Conservation (phyloP, 768 basidiomycete species). For the Amanita phalloides region DNA sequence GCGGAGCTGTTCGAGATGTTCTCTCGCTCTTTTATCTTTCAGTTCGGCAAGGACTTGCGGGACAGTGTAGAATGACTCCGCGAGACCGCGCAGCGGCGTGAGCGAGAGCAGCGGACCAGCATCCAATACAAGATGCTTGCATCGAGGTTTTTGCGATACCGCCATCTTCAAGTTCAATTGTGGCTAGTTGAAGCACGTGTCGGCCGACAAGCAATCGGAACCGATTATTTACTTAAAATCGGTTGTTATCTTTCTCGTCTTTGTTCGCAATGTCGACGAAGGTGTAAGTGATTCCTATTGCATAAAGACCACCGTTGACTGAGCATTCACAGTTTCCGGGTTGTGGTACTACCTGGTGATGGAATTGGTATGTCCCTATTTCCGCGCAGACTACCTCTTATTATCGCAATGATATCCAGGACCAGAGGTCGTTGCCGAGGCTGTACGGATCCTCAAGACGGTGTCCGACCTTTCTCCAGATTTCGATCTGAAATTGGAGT, state of each 20-base stretch:
- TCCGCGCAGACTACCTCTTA: background rate
- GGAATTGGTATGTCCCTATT: constrained; percentile 66
- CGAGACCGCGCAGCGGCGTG: constrained; percentile 81
- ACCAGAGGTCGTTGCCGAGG: constrained; percentile 84
- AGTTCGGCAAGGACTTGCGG: constrained; percentile 88
- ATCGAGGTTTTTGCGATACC: constrained; percentile 26
- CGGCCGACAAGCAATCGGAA: constrained; percentile 8
- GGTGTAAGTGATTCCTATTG: constrained; percentile 22
- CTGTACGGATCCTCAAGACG: constrained; percentile 69
- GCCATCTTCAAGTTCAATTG: background rate
- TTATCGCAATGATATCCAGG: constrained; percentile 30
- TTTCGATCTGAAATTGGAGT: constrained; percentile 63
- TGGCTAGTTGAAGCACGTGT: background rate
- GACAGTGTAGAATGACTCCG: constrained; percentile 76
- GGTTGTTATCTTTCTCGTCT: background rate
- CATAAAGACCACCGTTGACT: background rate
- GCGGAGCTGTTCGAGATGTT: constrained; percentile 75
- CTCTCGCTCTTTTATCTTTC: constrained; percentile 77
- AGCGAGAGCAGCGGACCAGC: constrained; percentile 87
- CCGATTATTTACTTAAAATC: constrained; percentile 6
- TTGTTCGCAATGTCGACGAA: constrained; percentile 1
- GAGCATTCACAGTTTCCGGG: constrained; percentile 51
- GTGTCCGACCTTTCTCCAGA: constrained; percentile 52
- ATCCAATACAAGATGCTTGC: constrained; percentile 83
- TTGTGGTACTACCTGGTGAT: constrained; percentile 90